Conservation (phyloP, 2,329 filamentous ascomycete species). For the Ampelomyces quisqualis region DNA sequence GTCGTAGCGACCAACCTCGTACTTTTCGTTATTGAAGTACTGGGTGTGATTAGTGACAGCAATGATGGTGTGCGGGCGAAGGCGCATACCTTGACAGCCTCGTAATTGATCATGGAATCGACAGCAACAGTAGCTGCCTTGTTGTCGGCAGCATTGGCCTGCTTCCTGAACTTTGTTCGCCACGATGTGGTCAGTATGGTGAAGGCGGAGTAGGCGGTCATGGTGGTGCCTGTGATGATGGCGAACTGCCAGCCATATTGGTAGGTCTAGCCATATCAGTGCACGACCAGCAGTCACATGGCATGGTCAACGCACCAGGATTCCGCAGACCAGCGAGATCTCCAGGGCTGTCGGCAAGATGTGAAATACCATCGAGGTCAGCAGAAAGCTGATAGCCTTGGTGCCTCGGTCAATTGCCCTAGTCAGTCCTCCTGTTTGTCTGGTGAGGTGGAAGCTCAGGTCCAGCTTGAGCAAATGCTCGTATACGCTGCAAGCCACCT, state of each 20-base stretch:
- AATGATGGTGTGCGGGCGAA: neutral
- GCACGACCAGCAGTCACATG: too few relatives aligned
- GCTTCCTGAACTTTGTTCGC: slow-evolving; percentile 93
- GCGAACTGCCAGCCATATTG: slow-evolving; percentile 93
- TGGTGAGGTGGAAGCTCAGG: slow-evolving; percentile 87
- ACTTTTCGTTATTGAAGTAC: slow-evolving; percentile 98
- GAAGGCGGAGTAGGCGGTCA: slow-evolving; percentile 93
- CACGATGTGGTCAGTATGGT: slow-evolving; percentile 95
- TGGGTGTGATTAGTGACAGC: slow-evolving; percentile 8
- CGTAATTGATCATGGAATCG: slow-evolving; percentile 97
- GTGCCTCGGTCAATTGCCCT: slow-evolving; percentile 94
- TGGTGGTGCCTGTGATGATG: slow-evolving; percentile 83
- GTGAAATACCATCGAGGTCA: slow-evolving; percentile 98
- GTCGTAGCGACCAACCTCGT: slow-evolving; percentile 89
- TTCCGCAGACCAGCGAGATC: slow-evolving; percentile 93
- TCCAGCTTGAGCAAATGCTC: slow-evolving; percentile 85
- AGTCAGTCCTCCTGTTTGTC: slow-evolving; percentile 92
- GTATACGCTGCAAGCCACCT: slow-evolving; percentile 89
- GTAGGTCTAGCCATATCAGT: slow-evolving; percentile 62
- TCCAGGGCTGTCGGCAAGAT: slow-evolving; percentile 91
- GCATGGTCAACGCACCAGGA: slow-evolving; percentile 57
- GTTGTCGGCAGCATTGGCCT: slow-evolving; percentile 95
- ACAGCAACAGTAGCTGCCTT: slow-evolving; percentile 92
- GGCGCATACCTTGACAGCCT: slow-evolving; percentile 75
- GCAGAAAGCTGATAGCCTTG: slow-evolving; percentile 94